A percentile compares a stretch with the other conserved stretches of the same genome.
Conservation (phyloP, 1,284 basidiomycete species). For the Marasmius sp. region DNA sequence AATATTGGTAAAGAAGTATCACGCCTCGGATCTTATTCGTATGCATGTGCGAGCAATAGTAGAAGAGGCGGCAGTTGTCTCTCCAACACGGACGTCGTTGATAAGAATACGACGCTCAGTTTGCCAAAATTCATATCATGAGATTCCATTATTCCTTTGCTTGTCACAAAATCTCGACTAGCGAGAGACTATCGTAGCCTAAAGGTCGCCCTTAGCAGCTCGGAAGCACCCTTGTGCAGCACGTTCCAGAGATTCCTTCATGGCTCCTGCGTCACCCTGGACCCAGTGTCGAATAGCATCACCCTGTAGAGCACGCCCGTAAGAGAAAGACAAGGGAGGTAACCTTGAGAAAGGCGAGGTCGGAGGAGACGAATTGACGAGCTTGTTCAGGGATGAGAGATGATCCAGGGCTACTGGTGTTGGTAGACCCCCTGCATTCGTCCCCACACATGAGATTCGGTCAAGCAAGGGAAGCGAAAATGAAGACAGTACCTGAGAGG, state of each 20-base stretch:
- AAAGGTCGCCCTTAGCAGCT: constrained; percentile 32
- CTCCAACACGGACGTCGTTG: no score
- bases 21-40: no score
- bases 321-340: constrained; percentile 48
- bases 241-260: constrained; percentile 38
- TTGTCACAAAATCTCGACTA: no score
- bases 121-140: no score
- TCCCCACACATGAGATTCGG: not conserved
- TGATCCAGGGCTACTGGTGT: constrained; percentile 36
- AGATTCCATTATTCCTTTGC: no score
- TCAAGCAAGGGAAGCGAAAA: not conserved
- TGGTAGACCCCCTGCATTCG: constrained; percentile 37
- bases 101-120: no score
- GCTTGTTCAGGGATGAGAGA: constrained; percentile 36
- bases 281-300: constrained; percentile 48
- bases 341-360: constrained; percentile 35
- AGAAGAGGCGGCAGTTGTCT: no score
- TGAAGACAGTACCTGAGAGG: constrained; percentile 38
- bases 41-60: no score
- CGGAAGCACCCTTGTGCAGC: constrained; percentile 43
- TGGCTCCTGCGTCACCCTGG: constrained; percentile 38
- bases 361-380: constrained; percentile 30
- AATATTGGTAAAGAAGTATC: not conserved
- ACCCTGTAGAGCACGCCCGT: constrained; percentile 49
- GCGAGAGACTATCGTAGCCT: not conserved